Conservation (phyloP, 1,284 basidiomycete species). For the Cutaneotrichosporon curvatum region DNA sequence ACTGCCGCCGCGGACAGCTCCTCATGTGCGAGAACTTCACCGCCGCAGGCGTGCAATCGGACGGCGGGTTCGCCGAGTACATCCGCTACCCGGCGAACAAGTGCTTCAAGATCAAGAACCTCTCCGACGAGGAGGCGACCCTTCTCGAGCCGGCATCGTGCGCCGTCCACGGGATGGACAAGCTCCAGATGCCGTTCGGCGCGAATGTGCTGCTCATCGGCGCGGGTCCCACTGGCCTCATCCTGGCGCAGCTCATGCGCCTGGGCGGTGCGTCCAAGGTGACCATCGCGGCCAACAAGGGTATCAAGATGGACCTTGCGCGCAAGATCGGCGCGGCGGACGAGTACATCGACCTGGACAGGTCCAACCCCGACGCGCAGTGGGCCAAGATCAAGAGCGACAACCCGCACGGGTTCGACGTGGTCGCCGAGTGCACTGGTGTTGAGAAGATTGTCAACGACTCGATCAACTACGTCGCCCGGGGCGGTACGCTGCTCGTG, state of each 20-base stretch:
- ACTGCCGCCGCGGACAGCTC: slow-evolving; percentile 67
- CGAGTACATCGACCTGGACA: slow-evolving; percentile 74
- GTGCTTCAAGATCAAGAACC: slow-evolving; percentile 73
- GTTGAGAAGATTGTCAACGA: slow-evolving; percentile 71
- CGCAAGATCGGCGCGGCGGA: slow-evolving; percentile 66
- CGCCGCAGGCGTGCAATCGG: slow-evolving; percentile 63
- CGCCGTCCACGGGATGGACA: slow-evolving; percentile 80
- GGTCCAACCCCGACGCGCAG: slow-evolving; percentile 64
- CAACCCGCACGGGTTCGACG: slow-evolving; percentile 77
- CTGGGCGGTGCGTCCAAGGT: slow-evolving; percentile 68
- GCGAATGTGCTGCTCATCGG: slow-evolving; percentile 65
- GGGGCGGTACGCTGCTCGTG: slow-evolving; percentile 47
- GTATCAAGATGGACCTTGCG: slow-evolving; percentile 76
- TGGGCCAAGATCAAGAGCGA: slow-evolving; percentile 70
- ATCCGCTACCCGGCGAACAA: slow-evolving; percentile 62
- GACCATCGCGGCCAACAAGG: slow-evolving; percentile 73
- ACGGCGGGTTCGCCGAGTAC: slow-evolving; percentile 83
- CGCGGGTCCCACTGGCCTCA: slow-evolving; percentile 63
- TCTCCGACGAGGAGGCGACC: slow-evolving; percentile 78
- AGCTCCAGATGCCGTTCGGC: slow-evolving; percentile 67
- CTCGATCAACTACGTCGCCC: slow-evolving; percentile 72
- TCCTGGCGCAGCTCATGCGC: slow-evolving; percentile 77
- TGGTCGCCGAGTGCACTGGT: slow-evolving; percentile 81
- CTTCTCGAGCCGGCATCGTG: slow-evolving; percentile 82
- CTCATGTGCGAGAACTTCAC: slow-evolving; percentile 71